Evolutionary conservation across 2,329 filamentous ascomycete genomes (phyloP).

Genomic region (Neurospora sp.): DNA sequence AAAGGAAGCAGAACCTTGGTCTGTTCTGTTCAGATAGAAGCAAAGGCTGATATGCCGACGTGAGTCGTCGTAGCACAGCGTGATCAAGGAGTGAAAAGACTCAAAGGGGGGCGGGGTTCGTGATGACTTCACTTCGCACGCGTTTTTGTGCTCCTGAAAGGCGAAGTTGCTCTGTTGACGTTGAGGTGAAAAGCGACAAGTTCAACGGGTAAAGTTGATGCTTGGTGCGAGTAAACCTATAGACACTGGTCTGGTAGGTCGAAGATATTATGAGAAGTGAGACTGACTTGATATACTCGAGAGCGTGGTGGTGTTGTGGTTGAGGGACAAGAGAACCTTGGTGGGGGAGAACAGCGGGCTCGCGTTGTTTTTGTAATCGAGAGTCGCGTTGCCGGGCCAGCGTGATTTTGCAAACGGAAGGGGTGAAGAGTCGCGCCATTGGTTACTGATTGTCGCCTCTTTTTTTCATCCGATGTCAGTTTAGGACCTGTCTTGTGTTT

Average conservation of each 20-base stretch:
- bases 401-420: background rate
- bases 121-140: background rate
- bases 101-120: background rate
- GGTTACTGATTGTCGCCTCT: background rate
- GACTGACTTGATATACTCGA: background rate
- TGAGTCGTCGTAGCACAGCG: background rate
- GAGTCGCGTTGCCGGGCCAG: background rate
- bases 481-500: background rate
- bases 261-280: background rate
- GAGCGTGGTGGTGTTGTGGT: background rate
- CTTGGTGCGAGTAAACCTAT: background rate
- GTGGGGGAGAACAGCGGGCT: background rate
- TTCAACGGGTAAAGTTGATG: background rate
- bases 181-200: background rate
- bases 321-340: background rate
- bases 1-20: background rate
- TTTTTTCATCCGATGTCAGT: background rate
- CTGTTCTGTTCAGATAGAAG: background rate
- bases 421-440: background rate
- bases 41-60: background rate
- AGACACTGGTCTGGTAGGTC: background rate
- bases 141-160: background rate
- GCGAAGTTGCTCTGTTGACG: background rate
- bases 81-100: background rate
- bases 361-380: background rate